Evolutionary conservation across 768 basidiomycete species (phyloP).

Genomic region (Trametes villosa): DNA sequence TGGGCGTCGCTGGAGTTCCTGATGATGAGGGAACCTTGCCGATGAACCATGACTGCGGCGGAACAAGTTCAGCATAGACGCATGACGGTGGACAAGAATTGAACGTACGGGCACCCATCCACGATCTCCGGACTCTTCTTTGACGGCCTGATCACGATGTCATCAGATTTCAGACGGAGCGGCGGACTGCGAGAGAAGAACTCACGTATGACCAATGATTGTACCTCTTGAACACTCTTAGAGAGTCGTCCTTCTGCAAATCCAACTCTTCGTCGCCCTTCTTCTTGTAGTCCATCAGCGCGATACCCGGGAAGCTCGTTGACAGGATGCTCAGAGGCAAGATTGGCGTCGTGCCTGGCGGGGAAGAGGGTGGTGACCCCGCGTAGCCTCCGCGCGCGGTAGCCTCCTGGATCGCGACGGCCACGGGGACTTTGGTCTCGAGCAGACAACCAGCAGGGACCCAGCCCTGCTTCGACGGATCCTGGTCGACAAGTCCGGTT

Average conservation of each 20-base stretch:
- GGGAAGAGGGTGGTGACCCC: slow-evolving; percentile 38
- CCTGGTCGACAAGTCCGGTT: slow-evolving; percentile 75
- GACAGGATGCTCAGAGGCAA: slow-evolving; percentile 90
- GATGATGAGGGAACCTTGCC: slow-evolving; percentile 70
- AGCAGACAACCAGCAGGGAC: slow-evolving; percentile 96
- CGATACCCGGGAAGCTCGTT: slow-evolving; percentile 96
- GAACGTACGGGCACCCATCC: slow-evolving; percentile 94
- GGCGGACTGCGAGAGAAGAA: slow-evolving; percentile 23
- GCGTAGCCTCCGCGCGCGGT: slow-evolving; percentile 58
- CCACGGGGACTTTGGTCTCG: slow-evolving; percentile 90
- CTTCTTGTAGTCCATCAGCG: slow-evolving; percentile 94
- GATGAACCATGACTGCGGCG: slow-evolving; percentile 85
- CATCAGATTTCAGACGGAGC: slow-evolving; percentile 4
- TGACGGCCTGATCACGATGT: slow-evolving; percentile 70
- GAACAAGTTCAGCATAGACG: slow-evolving; percentile 11
- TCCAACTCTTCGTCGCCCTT: slow-evolving; percentile 93
- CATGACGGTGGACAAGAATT: slow-evolving; percentile 9
- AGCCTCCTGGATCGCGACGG: slow-evolving; percentile 84
- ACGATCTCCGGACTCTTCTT: slow-evolving; percentile 89
- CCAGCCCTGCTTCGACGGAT: slow-evolving; percentile 89
- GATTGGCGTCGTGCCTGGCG: slow-evolving; percentile 69
- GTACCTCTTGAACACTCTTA: slow-evolving; percentile 96
- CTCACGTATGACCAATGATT: slow-evolving; percentile 96
- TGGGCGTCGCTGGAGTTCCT: slow-evolving; percentile 49
- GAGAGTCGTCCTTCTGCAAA: slow-evolving; percentile 82